Conservation (phyloP, 495 filamentous ascomycete genomes). For the Penicillium malachiteum region DNA sequence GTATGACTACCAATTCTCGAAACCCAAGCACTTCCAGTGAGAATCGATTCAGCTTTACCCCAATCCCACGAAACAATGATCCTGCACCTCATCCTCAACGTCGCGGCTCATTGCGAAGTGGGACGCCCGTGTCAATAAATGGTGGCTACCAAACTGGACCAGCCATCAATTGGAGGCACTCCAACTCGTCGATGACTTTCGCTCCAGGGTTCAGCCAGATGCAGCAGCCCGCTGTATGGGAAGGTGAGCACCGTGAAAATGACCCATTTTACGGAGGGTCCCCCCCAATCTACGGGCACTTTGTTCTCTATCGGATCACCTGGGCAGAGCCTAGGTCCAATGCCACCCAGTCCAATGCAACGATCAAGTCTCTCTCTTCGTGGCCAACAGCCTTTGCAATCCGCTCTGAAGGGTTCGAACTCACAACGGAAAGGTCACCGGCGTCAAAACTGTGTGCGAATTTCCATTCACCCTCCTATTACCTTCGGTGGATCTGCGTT, state of each 20-base stretch:
- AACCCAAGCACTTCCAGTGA: constrained; percentile 28
- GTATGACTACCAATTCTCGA: constrained; percentile 35
- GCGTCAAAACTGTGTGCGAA: constrained; percentile 50
- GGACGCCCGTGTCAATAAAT: constrained; percentile 8
- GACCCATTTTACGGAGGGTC: constrained; percentile 34
- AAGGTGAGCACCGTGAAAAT: constrained; percentile 20
- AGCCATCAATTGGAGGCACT: constrained; percentile 11
- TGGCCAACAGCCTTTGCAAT: constrained; percentile 24
- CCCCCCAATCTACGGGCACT: constrained; percentile 15
- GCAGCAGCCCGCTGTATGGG: constrained; percentile 29
- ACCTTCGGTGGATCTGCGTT: constrained; percentile 37
- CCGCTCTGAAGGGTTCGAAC: constrained; percentile 40
- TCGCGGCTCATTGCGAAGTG: constrained; percentile 5
- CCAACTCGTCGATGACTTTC: constrained; percentile 15
- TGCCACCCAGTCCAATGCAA: constrained; percentile 27
- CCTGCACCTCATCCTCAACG: constrained; percentile 26
- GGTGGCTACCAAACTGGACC: constrained; percentile 8
- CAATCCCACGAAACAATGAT: constrained; percentile 37
- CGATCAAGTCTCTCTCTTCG: constrained; percentile 20
- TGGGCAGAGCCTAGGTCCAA: constrained; percentile 7
- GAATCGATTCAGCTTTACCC: constrained; percentile 19
- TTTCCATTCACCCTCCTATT: constrained; percentile 46
- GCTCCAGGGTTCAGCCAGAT: constrained; percentile 30
- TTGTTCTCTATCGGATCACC: constrained; percentile 23
- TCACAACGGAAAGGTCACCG: constrained; percentile 43